Evolutionary conservation across 805 yeast genomes (phyloP).

Genomic region (Yarrowia sp.): DNA sequence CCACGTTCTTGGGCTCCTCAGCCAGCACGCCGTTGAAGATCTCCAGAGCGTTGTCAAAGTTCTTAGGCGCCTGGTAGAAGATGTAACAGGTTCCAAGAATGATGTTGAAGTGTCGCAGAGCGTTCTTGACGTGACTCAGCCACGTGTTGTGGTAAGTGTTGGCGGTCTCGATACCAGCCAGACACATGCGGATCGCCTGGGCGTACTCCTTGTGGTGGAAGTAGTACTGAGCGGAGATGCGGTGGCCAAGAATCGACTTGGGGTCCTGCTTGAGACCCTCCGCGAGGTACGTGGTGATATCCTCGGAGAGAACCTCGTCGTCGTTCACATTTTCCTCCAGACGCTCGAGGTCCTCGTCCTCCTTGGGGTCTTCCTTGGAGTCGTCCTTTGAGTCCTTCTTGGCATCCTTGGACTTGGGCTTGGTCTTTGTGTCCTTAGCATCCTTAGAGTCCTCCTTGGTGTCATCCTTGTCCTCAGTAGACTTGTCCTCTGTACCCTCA

Average conservation of each 20-base stretch:
- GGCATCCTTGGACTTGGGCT: not conserved
- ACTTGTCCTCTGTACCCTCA: constrained; percentile 30
- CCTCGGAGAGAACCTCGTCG: constrained; percentile 39
- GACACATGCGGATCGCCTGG: constrained; percentile 58
- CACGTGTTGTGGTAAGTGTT: constrained; percentile 46
- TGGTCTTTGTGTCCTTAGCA: no score
- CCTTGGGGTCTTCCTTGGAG: constrained; percentile 6
- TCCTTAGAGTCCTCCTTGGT: constrained; percentile 20
- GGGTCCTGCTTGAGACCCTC: constrained; percentile 48
- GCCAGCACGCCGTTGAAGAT: constrained; percentile 63
- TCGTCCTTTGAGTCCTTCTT: constrained; percentile 10
- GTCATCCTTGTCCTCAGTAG: constrained; percentile 27
- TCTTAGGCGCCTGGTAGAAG: constrained; percentile 86
- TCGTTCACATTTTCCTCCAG: constrained; percentile 37
- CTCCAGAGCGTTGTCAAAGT: constrained; percentile 69
- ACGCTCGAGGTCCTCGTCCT: constrained; percentile 31
- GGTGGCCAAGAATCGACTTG: constrained; percentile 55
- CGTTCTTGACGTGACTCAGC: constrained; percentile 42
- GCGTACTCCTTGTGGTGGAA: constrained; percentile 61
- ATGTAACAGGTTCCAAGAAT: constrained; percentile 75
- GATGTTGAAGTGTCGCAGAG: constrained; percentile 60
- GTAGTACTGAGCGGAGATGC: constrained; percentile 62
- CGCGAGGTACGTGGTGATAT: constrained; percentile 49
- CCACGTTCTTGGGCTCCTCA: constrained; percentile 47
- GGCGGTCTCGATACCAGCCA: constrained; percentile 55